Conservation (phyloP, 345 rosid species). For the Dovyalis caffra region DNA sequence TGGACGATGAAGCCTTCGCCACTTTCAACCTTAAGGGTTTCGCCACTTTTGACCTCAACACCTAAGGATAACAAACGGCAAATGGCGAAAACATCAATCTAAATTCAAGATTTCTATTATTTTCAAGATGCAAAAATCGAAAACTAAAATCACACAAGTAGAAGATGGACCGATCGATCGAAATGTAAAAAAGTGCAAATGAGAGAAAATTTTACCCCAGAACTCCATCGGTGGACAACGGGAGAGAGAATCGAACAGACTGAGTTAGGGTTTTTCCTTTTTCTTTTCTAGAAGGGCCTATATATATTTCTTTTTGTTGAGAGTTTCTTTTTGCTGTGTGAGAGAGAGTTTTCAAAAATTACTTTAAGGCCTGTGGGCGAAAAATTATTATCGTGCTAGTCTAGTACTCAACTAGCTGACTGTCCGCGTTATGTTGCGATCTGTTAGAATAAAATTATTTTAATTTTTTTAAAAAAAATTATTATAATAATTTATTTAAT, state of each 20-base stretch:
- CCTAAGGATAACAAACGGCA: slow-evolving; percentile 33
- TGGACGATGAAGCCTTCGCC: slow-evolving; percentile 41
- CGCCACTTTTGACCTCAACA: slow-evolving; percentile 60
- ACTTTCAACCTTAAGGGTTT: slow-evolving; percentile 32
- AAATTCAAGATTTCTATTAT: not conserved
- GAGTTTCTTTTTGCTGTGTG: no score
- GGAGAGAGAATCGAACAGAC: not conserved
- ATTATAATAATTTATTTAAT: no score
- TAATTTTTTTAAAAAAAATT: no score
- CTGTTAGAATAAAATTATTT: no score
- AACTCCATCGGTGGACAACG: slow-evolving; percentile 44
- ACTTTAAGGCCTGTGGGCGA: no score
- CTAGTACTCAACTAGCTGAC: no score
- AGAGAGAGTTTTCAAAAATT: no score
- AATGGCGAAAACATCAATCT: not conserved
- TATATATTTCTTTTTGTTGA: no score
- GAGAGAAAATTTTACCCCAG: slow-evolving; percentile 41
- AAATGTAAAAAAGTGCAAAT: not conserved
- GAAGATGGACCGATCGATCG: not conserved
- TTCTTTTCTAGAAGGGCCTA: no score
- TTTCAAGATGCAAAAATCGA: not conserved
- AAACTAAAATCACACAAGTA: not conserved
- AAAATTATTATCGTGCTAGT: no score
- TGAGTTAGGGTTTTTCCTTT: no score
- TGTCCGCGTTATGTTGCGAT: no score